Conservation (phyloP, 1,139 yeast genomes). For the Geotrichum restrictum region DNA sequence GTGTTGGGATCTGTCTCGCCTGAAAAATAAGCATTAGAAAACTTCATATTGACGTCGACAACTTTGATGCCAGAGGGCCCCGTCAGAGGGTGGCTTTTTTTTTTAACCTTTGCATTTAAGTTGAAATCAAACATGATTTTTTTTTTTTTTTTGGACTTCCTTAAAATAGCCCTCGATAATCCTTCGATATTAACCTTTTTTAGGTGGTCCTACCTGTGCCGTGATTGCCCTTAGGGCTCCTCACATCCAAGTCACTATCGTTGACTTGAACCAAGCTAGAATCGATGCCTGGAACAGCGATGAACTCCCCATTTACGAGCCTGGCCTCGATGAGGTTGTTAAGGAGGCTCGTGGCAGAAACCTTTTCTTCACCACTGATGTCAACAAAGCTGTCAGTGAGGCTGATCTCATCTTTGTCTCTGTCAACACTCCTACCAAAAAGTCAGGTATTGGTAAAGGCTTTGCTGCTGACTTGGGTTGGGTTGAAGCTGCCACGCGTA, state of each 20-base stretch:
- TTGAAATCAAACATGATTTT: neutral
- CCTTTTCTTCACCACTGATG: slow-evolving; percentile 33
- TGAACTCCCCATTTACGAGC: slow-evolving; percentile 34
- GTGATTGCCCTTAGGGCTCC: slow-evolving; percentile 31
- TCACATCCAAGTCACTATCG: slow-evolving; percentile 31
- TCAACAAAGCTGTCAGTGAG: slow-evolving; percentile 31
- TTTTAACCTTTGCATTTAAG: neutral
- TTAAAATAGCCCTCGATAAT: neutral
- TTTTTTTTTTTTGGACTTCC: no score
- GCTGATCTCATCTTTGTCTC: slow-evolving; percentile 35
- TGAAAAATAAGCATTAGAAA: no score
- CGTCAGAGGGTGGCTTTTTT: no score
- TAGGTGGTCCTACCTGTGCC: slow-evolving; percentile 33
- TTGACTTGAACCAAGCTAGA: slow-evolving; percentile 32
- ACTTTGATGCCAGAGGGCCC: no score
- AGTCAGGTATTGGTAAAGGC: slow-evolving; percentile 32
- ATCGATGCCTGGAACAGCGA: slow-evolving; percentile 35
- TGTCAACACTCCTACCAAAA: slow-evolving; percentile 35
- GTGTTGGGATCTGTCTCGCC: neutral
- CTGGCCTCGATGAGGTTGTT: slow-evolving; percentile 33
- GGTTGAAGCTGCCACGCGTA: slow-evolving; percentile 33
- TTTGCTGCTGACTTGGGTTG: slow-evolving; percentile 33
- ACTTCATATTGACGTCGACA: no score
- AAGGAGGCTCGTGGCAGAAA: slow-evolving; percentile 31
- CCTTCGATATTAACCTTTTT: neutral